phyloP scores from a whole-genome alignment of 768 basidiomycete species.

The Candolleomyces eurysporus region DNA sequence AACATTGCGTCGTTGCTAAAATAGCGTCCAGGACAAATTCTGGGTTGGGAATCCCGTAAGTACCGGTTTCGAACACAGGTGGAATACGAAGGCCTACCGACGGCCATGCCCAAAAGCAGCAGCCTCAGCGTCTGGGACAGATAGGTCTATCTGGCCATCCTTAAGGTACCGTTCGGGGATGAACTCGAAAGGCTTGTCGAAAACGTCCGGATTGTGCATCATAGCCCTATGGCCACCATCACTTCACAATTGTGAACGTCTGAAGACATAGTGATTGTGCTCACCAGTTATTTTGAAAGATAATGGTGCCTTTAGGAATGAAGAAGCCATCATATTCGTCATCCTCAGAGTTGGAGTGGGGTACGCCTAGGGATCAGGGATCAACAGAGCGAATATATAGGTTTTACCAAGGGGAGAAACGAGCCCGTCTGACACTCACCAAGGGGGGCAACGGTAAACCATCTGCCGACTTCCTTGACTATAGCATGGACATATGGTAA shows the following conservation, averaged over 20 bases:
- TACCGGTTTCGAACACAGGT: conserved; percentile 6
- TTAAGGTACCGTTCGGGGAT: conserved; percentile 28
- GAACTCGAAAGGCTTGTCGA: conserved; percentile 22
- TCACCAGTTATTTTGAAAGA: conserved; percentile 29
- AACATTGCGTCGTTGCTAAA: conserved; percentile 41
- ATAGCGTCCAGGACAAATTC: conserved; percentile 41
- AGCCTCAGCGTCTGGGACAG: conserved; percentile 17
- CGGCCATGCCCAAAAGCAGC: conserved; percentile 28
- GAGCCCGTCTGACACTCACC: neutral
- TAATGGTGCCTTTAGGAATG: conserved; percentile 35
- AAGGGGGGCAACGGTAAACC: conserved; percentile 6
- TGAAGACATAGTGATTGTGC: neutral
- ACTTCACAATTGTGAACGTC: too few relatives aligned
- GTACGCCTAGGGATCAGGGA: neutral
- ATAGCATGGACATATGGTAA: conserved; percentile 5
- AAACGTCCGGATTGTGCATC: conserved; percentile 21
- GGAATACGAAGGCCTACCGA: conserved; percentile 5
- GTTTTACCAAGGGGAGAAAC: too few relatives aligned
- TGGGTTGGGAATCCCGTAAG: neutral
- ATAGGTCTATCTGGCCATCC: conserved; percentile 19
- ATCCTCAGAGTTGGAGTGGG: conserved; percentile 8
- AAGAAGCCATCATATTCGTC: conserved; percentile 15
- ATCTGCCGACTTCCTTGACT: conserved; percentile 7
- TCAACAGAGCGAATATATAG: neutral
- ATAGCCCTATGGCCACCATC: conserved; percentile 16